Base-by-base conservation (phyloP, 108 stramenopile genomes). In the Pseudonitzschia pungens region DNA sequence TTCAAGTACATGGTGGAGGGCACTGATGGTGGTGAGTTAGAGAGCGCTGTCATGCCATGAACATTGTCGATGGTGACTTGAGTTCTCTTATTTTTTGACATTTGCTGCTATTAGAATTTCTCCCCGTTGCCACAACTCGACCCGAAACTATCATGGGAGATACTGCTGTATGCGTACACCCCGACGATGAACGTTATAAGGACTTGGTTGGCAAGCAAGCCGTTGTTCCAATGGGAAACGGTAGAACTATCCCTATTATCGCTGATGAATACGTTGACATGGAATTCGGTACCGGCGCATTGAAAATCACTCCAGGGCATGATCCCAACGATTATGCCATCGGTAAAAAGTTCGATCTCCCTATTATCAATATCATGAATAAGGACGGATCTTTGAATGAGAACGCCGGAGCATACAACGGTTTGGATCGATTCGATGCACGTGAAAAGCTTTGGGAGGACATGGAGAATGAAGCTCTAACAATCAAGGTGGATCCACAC, bases 271-370 rank as follows among this genome's bases (percentile, higher is more conserved):
- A 97, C 72, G 98, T 98, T 45, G 98, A 98, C 75, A 86, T 89
- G 81, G 95, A 91, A 70, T 96, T 96, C 68, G 98, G 98, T 40
- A 96, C 98, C 20, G 98, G 98, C n/a, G 98, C 96, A 0, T 81
- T 98, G 33, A 98, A 98, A 76, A 96, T 98, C 70, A 97, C 98
- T 31, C 98, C 98, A 21, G 96, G 94, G 14, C 98, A 98, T 74
- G 98, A 98, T 79, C 89, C 93, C 22, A 99, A 98, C 73, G 99
- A 99, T 81, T 96, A 94, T 64, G 96, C 93, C 26, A 84, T 98
- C 58, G 99, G 97, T 1, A 94, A 96, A 70, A 89, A 94, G 64
- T 94, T 90, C 75, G 86, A 91, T 29, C 84, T 99, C 31, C 89
- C 89, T 2, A 87, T 96, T 27, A 90, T 96, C 75, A 99, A 97